phyloP scores from a whole-genome alignment of 2,329 filamentous ascomycete genomes.

The Cyphellophora europaea region DNA sequence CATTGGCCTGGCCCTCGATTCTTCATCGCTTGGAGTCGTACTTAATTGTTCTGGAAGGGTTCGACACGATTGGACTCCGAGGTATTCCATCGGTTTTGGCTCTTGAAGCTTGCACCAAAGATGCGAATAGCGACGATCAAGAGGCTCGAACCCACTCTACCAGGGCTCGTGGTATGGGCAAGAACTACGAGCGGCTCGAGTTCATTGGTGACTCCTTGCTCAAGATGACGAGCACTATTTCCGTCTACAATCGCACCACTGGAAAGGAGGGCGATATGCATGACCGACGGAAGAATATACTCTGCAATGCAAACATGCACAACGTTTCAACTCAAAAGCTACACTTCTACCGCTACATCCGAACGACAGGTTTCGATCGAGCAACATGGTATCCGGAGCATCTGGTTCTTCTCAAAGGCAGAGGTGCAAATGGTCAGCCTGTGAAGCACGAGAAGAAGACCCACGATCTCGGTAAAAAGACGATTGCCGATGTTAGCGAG shows the following conservation, averaged over 20 bases:
- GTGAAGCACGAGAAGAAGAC: conserved; percentile 30
- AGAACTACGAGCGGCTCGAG: conserved; percentile 89
- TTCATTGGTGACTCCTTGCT: conserved; percentile 90
- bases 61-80: conserved; percentile 52
- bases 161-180: conserved; percentile 69
- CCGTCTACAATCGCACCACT: conserved; percentile 67
- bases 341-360: conserved; percentile 62
- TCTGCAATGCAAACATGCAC: conserved; percentile 87
- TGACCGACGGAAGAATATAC: conserved; percentile 77
- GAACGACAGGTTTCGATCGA: conserved; percentile 56
- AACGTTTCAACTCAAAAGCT: conserved; percentile 56
- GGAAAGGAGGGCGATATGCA: conserved; percentile 79
- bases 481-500: conserved; percentile 88
- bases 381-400: conserved; percentile 84
- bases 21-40: conserved; percentile 75
- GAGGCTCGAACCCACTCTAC: conserved; percentile 1
- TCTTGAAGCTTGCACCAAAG: conserved; percentile 85
- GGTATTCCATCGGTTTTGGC: conserved; percentile 58
- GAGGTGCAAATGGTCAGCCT: conserved; percentile 34
- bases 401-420: conserved; percentile 64
- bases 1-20: conserved; percentile 70
- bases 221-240: conserved; percentile 91
- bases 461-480: conserved; percentile 75
- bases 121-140: conserved; percentile 75
- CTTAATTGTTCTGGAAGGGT: conserved; percentile 71